Conservation (phyloP, 495 filamentous ascomycete species). For the Darksidea phi region DNA sequence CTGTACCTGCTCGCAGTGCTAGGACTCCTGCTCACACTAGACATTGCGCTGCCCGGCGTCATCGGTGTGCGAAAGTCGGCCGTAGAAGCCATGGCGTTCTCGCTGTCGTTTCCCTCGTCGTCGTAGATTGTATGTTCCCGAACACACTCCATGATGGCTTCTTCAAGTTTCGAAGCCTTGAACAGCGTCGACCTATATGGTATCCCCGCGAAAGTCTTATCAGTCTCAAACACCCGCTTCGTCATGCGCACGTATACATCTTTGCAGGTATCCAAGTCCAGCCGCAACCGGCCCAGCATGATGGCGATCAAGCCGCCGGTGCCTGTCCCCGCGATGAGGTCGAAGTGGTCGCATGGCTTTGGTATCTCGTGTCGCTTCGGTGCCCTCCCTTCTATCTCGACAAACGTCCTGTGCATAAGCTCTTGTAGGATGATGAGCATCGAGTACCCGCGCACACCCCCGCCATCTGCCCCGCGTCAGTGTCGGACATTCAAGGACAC, state of each 20-base stretch:
- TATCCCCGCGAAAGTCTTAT: slow-evolving; percentile 94
- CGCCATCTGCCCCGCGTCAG: slow-evolving; percentile 66
- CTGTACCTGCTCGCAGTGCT: slow-evolving; percentile 65
- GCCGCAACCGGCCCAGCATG: slow-evolving; percentile 88
- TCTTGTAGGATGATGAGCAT: slow-evolving; percentile 95
- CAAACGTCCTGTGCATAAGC: slow-evolving; percentile 90
- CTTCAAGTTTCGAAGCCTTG: slow-evolving; percentile 92
- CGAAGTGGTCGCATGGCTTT: slow-evolving; percentile 97
- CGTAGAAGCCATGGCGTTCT: slow-evolving; percentile 17
- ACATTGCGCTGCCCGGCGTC: slow-evolving; percentile 24
- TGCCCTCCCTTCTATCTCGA: slow-evolving; percentile 78
- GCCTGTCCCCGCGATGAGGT: slow-evolving; percentile 90
- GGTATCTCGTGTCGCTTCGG: slow-evolving; percentile 85
- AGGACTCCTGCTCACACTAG: slow-evolving; percentile 35
- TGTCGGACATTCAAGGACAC: not conserved
- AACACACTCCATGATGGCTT: slow-evolving; percentile 88
- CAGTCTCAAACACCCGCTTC: slow-evolving; percentile 90
- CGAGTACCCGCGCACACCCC: slow-evolving; percentile 94
- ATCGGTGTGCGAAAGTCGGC: slow-evolving; percentile 27
- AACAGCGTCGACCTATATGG: slow-evolving; percentile 91
- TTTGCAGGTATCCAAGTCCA: slow-evolving; percentile 94
- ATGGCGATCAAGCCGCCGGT: slow-evolving; percentile 94
- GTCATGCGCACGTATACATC: slow-evolving; percentile 94
- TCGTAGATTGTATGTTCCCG: slow-evolving; percentile 79
- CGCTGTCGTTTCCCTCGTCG: slow-evolving; percentile 67